phyloP scores from a whole-genome alignment of 495 filamentous ascomycete species.

The Penicillium macrosclerotiorum region DNA sequence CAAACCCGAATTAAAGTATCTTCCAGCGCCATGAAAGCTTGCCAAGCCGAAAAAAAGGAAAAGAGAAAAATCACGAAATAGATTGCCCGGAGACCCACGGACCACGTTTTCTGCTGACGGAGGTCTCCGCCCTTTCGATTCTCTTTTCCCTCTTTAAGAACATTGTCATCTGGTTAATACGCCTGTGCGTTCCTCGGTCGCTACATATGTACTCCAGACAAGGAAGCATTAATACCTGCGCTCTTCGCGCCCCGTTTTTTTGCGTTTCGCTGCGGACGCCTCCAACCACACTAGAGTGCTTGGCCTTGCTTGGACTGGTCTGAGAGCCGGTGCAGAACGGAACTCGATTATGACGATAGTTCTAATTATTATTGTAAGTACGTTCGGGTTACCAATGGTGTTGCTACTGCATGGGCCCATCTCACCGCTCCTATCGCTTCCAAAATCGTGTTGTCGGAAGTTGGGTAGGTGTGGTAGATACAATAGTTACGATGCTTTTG shows the following conservation, averaged over 20 bases:
- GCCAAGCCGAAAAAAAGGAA: too few relatives aligned
- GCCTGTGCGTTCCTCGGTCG: not conserved
- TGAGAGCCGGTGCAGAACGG: conserved; percentile 13
- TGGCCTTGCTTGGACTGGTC: conserved; percentile 26
- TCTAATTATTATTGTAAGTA: not conserved
- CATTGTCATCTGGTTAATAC: not conserved
- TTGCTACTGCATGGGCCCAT: too few relatives aligned
- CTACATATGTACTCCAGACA: too few relatives aligned
- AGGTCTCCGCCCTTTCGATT: conserved; percentile 8
- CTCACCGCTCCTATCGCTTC: too few relatives aligned
- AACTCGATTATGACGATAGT: not conserved
- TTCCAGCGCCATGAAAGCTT: not conserved
- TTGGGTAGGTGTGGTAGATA: too few relatives aligned
- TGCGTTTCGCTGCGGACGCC: conserved; percentile 18
- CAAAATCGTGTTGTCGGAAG: too few relatives aligned
- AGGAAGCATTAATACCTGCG: conserved; percentile 4
- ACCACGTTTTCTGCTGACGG: conserved; percentile 24
- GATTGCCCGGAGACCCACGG: conserved; percentile 7
- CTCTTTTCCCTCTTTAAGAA: conserved; percentile 3
- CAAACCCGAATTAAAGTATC: conserved; percentile 1
- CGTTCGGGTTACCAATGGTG: too few relatives aligned
- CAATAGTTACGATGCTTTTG: too few relatives aligned
- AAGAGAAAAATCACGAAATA: conserved; percentile 3
- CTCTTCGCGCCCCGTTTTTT: conserved; percentile 16
- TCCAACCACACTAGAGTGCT: conserved; percentile 26